Evolutionary conservation across 768 basidiomycete species (phyloP).

Genomic region (Kwoniella shandongensis): DNA sequence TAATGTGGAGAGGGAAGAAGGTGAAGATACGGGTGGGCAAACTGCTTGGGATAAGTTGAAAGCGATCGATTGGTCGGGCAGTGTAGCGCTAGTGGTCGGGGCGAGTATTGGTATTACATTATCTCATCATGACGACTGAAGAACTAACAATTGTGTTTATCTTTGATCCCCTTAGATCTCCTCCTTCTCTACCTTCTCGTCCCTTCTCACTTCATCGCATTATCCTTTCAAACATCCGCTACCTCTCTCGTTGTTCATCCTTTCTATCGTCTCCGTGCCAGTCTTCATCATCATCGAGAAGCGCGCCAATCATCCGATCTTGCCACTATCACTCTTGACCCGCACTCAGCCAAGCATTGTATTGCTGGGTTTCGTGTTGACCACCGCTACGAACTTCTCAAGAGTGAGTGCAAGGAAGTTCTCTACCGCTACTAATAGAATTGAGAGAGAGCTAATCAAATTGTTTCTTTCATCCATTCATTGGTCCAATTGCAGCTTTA

Average conservation of each 20-base stretch:
- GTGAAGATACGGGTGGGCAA: slow-evolving; percentile 14
- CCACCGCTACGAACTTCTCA: slow-evolving; percentile 36
- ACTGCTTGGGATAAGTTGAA: slow-evolving; percentile 34
- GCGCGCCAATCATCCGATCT: slow-evolving; percentile 36
- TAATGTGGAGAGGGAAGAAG: slow-evolving; percentile 27
- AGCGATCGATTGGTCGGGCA: slow-evolving; percentile 45
- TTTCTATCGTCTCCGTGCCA: slow-evolving; percentile 19
- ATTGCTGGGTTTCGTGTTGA: slow-evolving; percentile 28
- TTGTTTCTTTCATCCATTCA: no score
- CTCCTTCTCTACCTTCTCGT: slow-evolving; percentile 30
- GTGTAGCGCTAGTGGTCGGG: slow-evolving; percentile 30
- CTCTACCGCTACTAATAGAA: neutral
- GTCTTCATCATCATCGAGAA: slow-evolving; percentile 36
- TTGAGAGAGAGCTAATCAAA: no score
- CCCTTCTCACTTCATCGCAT: slow-evolving; percentile 38
- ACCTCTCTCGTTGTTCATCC: slow-evolving; percentile 21
- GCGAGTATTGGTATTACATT: slow-evolving; percentile 20
- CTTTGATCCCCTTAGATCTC: slow-evolving; percentile 17
- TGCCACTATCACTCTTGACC: slow-evolving; percentile 38
- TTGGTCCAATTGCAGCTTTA: slow-evolving; percentile 21
- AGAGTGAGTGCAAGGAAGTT: slow-evolving; percentile 26
- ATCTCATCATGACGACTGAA: no score
- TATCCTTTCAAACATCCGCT: slow-evolving; percentile 32
- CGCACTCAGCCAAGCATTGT: slow-evolving; percentile 32
- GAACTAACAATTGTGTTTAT: no score